Evolutionary conservation across 495 filamentous ascomycete species (phyloP), one percentile per base, ranked within the genome.

Genomic region (Sordaria brevicollis): DNA sequence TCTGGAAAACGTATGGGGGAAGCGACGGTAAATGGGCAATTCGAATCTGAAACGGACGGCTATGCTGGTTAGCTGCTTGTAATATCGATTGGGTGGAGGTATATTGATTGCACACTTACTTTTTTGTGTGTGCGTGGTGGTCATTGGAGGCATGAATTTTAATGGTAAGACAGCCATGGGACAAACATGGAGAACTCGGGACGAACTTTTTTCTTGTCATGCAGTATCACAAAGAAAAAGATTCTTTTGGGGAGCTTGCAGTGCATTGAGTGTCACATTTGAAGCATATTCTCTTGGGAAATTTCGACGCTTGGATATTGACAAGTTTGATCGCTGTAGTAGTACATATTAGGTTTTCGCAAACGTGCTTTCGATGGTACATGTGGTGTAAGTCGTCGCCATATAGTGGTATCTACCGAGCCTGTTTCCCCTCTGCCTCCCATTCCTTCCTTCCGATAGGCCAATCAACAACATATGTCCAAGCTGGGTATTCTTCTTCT

Each of bases 301-400:
- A 41, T 13, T 62, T 34, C 57, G 8, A 34, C 39, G 41, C 49
- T 35, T 69, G 19, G 19, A 67, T 69, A 69, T n/a, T 36, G 21
- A 37, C 33, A 25, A 54, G 21, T 54, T 49, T 65, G 68, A 37
- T 69, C 43, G 19, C 65, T 19, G 4, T 71, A 71, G 57, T 71
- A 68, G 69, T 71, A 71, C 69, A 71, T 71, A 71, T 71, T 71
- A 71, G 21, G 37, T 67, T 68, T 1, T 21, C 37, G 35, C 37
- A 66, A n/a, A 33, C 31, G 65, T 35, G 36, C 36, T 17, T 29
- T 25, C 43, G 13, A 43, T 38, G 35, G 29, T 66, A 67, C 25
- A 19, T 34, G 43, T n/a, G 7, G 66, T 39, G 68, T 31, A 41
- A 33, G 6, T 33, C 67, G 41, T 65, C 31, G 15, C 67, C 43